Conservation (phyloP, 2,329 filamentous ascomycete genomes). For the Botrytis galanthina region DNA sequence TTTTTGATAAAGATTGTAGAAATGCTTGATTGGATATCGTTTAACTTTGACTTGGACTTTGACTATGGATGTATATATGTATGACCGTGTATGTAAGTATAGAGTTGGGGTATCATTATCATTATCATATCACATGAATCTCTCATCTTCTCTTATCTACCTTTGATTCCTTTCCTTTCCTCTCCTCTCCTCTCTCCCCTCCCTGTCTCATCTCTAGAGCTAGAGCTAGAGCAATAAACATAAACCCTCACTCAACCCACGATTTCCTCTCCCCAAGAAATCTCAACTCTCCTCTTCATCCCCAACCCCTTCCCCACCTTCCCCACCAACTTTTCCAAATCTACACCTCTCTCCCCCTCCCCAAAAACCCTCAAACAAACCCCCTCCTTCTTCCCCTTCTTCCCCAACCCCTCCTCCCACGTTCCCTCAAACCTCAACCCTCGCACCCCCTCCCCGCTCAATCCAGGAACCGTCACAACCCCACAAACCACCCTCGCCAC, state of each 20-base stretch:
- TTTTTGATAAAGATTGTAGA: not conserved
- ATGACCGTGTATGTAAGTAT: not conserved
- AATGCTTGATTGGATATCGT: not conserved
- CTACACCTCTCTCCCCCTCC: not conserved
- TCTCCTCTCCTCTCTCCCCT: not conserved
- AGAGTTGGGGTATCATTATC: not conserved
- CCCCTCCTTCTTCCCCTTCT: constrained; percentile 14
- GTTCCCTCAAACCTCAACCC: not conserved
- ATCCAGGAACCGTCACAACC: not conserved
- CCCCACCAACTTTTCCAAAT: not conserved
- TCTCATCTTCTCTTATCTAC: not conserved
- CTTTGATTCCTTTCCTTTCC: not conserved
- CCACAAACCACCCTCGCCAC: not conserved
- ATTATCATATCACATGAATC: not conserved
- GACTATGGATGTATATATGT: not conserved
- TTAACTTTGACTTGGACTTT: not conserved
- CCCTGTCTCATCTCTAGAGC: not conserved
- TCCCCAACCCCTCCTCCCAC: constrained; percentile 1
- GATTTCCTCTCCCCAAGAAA: not conserved
- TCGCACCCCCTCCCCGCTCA: too few relatives aligned
- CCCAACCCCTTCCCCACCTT: constrained; percentile 1
- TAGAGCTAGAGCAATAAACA: too few relatives aligned
- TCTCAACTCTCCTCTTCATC: not conserved
- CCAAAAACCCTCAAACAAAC: not conserved
- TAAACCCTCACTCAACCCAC: not conserved